A percentile compares a stretch with the other conserved stretches of the same genome.
These are phyloP conservation scores for Hyaloscypha bicolor DNA, from an alignment of 495 filamentous ascomycete species.

Conservation along the genomic window DNA sequence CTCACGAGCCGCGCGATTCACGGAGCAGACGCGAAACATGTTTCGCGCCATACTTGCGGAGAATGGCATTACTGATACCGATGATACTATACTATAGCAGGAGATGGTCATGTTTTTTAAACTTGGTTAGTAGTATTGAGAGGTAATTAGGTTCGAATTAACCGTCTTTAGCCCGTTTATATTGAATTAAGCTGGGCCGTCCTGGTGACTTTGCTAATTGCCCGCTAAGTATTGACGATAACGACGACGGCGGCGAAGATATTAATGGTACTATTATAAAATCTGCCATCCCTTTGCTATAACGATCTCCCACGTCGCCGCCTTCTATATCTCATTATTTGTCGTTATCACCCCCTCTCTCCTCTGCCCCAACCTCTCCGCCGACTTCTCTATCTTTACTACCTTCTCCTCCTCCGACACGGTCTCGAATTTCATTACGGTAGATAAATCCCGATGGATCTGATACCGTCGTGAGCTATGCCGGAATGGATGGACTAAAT, in stretches of 20 bases:
- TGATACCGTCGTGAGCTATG: constrained; percentile 8
- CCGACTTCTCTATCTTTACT: constrained; percentile 15
- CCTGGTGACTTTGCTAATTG: constrained; percentile 20
- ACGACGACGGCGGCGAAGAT: constrained; percentile 19
- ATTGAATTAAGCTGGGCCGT: constrained; percentile 22
- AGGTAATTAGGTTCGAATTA: constrained; percentile 25
- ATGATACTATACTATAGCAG: constrained; percentile 15
- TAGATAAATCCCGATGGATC: constrained; percentile 21
- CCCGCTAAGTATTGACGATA: constrained; percentile 14
- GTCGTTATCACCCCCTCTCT: constrained; percentile 19
- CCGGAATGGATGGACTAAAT: constrained; percentile 16
- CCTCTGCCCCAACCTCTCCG: constrained; percentile 11
- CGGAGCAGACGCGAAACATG: constrained; percentile 15
- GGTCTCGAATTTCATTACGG: constrained; percentile 21
- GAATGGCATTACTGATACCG: neutral
- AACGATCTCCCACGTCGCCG: constrained; percentile 15
- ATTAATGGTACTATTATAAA: constrained; percentile 20
- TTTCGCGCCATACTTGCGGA: constrained; percentile 19
- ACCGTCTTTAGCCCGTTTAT: constrained; percentile 20
- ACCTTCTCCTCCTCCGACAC: constrained; percentile 7
- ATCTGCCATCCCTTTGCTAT: constrained; percentile 23
- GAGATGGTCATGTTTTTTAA: constrained; percentile 24
- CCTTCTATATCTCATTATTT: constrained; percentile 8
- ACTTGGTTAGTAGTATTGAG: constrained; percentile 17
- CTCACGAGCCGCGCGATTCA: constrained; percentile 14